A percentile compares a stretch with the other conserved stretches of the same genome.
These are phyloP conservation scores for Alnus glutinosa DNA, from an alignment of 306 rosid species.

Conservation along the genomic window DNA sequence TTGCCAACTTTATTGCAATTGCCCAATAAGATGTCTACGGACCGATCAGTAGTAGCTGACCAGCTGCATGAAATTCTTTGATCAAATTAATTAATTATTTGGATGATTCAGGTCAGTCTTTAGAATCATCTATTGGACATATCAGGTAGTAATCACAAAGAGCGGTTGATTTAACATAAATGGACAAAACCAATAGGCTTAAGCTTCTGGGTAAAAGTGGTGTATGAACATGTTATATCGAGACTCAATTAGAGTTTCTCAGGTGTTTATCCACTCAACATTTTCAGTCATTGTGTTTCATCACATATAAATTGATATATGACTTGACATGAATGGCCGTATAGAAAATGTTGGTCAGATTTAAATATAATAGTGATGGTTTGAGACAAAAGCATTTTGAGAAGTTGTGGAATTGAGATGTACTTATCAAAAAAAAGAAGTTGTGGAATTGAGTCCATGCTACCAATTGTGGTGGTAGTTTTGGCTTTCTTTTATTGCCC, in stretches of 20 bases:
- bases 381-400: not conserved
- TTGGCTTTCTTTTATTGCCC: not conserved
- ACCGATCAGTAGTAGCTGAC: not conserved
- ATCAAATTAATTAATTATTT: not conserved
- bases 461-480: not conserved
- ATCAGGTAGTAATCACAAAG: not conserved
- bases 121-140: not conserved
- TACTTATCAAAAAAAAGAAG: too few species aligned
- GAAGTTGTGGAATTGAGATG: not conserved
- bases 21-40: not conserved
- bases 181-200: not conserved
- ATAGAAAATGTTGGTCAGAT: not conserved
- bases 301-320: not conserved
- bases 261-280: not conserved
- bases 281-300: not conserved
- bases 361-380: not conserved
- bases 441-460: not conserved
- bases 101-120: not conserved
- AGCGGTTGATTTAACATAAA: not conserved
- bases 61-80: constrained; percentile 2
- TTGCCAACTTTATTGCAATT: not conserved
- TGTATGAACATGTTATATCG: not conserved
- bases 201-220: not conserved
- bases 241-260: too few species aligned
- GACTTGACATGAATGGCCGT: not conserved